Base-by-base conservation (phyloP, 2,329 filamentous ascomycete genomes). In the Colletotrichum euphorbiae region DNA sequence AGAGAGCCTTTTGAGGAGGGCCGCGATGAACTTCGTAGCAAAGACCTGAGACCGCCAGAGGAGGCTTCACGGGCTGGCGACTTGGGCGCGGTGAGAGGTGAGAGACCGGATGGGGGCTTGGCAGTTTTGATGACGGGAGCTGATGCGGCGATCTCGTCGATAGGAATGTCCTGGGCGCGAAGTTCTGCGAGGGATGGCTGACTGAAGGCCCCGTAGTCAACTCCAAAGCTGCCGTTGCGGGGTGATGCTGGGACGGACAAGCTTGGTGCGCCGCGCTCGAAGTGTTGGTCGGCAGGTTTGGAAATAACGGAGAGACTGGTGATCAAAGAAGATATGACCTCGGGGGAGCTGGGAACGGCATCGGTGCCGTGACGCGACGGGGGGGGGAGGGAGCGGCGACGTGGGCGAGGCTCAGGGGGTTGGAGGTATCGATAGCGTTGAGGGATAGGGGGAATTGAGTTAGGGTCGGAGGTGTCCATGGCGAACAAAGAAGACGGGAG, bases 101-200 rank as follows among this genome's bases (percentile, higher is more conserved):
- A 94, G 73, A 90, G 88, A 61, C 92, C 92, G 57, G 91, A 93
- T 0, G 92, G 92, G 7, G 90, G 91, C 77, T 94, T 94, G 36
- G 93, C 88, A 36, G 94, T 97, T 71, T 91, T 90, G 73, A 97
- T 87, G 62, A 95, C 87, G 17, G 94, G 93, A 12, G 93, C 81
- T 54, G 83, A 81, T 21, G 89, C 88, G 33, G 89, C 85, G 50
- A 90, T 80, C 62, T 90, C 86, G 79, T 90, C 85, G 71, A 90
- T 78, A 11, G 85, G 82, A 6, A 82, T 73, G 66, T 79, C 76
- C 40, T 84, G 82, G 55, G 86, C 82, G 50, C 81, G 75, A 12
- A 84, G 74, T 17, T 87, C 83, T 59, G 84, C 83, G 36, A 84
- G 80, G 17, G 82, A 80, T 4, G 85, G 81, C 52, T 85, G 81